Percentiles rank a stretch among this genome's conserved stretches.
These are phyloP conservation scores for Hyphopichia khmerensis DNA, from an alignment of 1,139 yeast species.

Conservation along the genomic window DNA sequence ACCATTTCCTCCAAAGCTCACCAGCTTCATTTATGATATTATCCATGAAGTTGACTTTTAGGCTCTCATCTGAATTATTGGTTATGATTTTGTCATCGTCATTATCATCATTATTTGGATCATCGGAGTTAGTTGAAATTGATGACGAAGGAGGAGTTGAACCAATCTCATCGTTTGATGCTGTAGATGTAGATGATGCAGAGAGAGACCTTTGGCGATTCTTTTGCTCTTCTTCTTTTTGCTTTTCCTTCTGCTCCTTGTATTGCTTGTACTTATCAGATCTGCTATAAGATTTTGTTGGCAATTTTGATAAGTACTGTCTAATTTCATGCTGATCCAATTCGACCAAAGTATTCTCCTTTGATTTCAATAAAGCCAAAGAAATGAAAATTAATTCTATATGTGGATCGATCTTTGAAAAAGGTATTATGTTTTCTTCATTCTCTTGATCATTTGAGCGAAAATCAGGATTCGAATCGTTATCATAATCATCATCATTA, in stretches of 20 bases:
- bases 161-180: slow-evolving; percentile 1
- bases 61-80: slow-evolving; percentile 32
- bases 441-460: slow-evolving; percentile 8
- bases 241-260: slow-evolving; percentile 22
- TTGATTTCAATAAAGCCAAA: slow-evolving; percentile 76
- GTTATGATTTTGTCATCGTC: slow-evolving; percentile 24
- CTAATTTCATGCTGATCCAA: slow-evolving; percentile 88
- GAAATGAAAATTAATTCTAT: slow-evolving; percentile 75
- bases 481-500: slow-evolving; percentile 9
- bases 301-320: slow-evolving; percentile 65
- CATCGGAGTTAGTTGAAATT: slow-evolving; percentile 13
- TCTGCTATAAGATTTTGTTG: slow-evolving; percentile 39
- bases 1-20: slow-evolving; percentile 85
- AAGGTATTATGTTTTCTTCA: slow-evolving; percentile 40
- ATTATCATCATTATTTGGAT: slow-evolving; percentile 9
- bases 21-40: slow-evolving; percentile 77
- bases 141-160: slow-evolving; percentile 9
- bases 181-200: slow-evolving; percentile 3
- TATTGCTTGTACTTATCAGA: slow-evolving; percentile 36
- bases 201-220: slow-evolving; percentile 2
- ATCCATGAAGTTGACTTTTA: slow-evolving; percentile 59
- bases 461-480: slow-evolving; percentile 2
- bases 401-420: slow-evolving; percentile 73
- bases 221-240: slow-evolving; percentile 12
- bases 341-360: slow-evolving; percentile 75